Base-by-base conservation (phyloP, 805 yeast genomes). In the Ogataea parapolymorpha region DNA sequence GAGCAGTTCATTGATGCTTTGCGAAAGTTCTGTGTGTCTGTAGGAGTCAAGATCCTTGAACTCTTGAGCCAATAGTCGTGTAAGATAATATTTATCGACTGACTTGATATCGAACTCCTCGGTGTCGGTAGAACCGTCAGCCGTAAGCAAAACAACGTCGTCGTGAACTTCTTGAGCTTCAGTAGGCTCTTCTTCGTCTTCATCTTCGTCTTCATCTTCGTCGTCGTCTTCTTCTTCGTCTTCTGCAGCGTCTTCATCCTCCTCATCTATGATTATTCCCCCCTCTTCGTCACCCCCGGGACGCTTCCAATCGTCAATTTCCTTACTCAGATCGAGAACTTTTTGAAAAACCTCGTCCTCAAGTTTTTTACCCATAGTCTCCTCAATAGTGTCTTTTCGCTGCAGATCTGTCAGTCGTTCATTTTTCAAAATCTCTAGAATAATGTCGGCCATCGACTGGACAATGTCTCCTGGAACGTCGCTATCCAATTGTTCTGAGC, bases 381-480 rank as follows among this genome's bases (percentile, higher is more conserved):
- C 70, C 39, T 78, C 78, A 2, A 85, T 55, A 34, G 71, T 73
- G n/a, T 59, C 54, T 35, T 76, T 76, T 47, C 75, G 75, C 6
- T 63, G 65, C 3, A 52, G 48, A 14, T 75, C 79, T 1, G 69
- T 60, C 1, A 62, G 42, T 1, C 61, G 65, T 2, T 70, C 79
- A 37, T 70, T 67, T 50, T 75, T 79, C 44, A 84, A 52, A 1
- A 73, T 61, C 47, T 75, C 82, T 28, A 86, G 51, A 0, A 81
- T 55, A 3, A 81, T 66, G 56, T 85, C 93, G 2, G 87, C 77
- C 4, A 89, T 85, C 3, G 93, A 82, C 15, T 79, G 58, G 2
- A 88, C 71, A 2, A 80, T 75, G 31, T 79, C 85, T 41, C 84
- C 88, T 7, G 90, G 77, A n/a, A 85, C 76, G 58, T 89, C 97